Evolutionary conservation across 2,329 filamentous ascomycete genomes (phyloP).

Genomic region (Fusarium zealandicum): DNA sequence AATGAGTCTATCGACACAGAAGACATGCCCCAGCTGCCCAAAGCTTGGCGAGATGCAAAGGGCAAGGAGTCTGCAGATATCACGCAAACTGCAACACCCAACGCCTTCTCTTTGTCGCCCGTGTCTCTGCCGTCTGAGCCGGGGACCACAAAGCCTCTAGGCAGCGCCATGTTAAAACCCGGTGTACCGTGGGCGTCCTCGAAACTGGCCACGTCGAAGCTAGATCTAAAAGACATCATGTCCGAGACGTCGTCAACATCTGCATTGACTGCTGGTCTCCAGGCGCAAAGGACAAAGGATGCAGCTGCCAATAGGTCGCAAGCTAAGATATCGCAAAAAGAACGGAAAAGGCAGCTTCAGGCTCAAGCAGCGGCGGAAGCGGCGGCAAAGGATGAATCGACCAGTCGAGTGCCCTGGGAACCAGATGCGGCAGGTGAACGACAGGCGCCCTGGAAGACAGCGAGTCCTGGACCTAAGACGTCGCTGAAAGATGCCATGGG

Average conservation of each 20-base stretch:
- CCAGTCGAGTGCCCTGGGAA: constrained; percentile 54
- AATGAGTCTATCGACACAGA: constrained; percentile 38
- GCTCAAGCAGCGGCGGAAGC: constrained; percentile 61
- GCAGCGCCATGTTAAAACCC: constrained; percentile 18
- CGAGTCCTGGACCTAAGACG: constrained; percentile 56
- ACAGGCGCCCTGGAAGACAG: constrained; percentile 71
- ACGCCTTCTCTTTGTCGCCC: constrained; percentile 34
- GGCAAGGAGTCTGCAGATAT: constrained; percentile 34
- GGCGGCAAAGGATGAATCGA: constrained; percentile 45
- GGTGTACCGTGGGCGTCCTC: constrained; percentile 59
- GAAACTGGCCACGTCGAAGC: constrained; percentile 65
- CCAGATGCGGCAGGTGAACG: constrained; percentile 47
- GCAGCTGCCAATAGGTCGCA: constrained; percentile 48
- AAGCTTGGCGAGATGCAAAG: constrained; percentile 43
- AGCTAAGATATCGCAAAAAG: constrained; percentile 84
- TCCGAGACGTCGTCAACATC: constrained; percentile 61
- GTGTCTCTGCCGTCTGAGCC: constrained; percentile 16
- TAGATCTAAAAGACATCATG: constrained; percentile 82
- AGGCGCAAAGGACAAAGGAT: constrained; percentile 57
- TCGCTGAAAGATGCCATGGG: constrained; percentile 59
- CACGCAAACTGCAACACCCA: constrained; percentile 16
- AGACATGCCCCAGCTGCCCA: constrained; percentile 42
- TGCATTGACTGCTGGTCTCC: constrained; percentile 61
- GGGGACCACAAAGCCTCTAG: constrained; percentile 5
- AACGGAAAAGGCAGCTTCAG: constrained; percentile 84